Base-by-base conservation (phyloP, 2,329 filamentous ascomycete genomes). In the Pseudogymnoascus sp. region DNA sequence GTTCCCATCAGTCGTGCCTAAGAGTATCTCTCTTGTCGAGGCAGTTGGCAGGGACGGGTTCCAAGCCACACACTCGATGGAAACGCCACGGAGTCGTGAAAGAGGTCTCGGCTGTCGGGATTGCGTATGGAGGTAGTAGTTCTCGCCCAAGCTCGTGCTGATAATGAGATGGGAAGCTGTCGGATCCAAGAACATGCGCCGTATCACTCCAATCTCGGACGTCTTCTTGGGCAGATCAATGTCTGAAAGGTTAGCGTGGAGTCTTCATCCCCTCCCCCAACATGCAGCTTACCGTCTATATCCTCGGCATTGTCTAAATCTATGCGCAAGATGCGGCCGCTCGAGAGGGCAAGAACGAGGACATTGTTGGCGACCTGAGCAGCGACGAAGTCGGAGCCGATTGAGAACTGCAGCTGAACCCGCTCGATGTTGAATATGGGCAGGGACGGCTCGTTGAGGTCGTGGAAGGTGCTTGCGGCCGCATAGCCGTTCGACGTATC, bases 281-380 rank as follows among this genome's bases (percentile, higher is more conserved):
- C 29, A 13, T 56, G n/a, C 2, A 4, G 29, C 50, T 67, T 75
- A 91, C 88, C 90, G 77, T 99, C 95, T 72, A 99, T 97, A 75
- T 99, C 95, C 72, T 93, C 91, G 5, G 95, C 90, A 72, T 88
- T 90, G 75, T 97, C 92, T 61, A 97, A 80, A 74, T 97, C 95
- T 75, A 99, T 99, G 65, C 95, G 87, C 65, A 99, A 80, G 67
- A 99, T 95, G 70, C 93, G 88, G 60, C 92, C 91, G 64, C 93
- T 97, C 4, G 92, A 93, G 38, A 99, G 83, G 42, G 95, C 95
- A 61, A 99, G 82, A 21, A 97, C 87, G 64, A 99, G 83, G 66
- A 97, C 93, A 80, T 99, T 97, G 77, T 99, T 97, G 67, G 93
- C 93, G 63, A 97, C 93, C 76, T 97, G 93, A 42, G 93, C 93